Base-by-base conservation (phyloP, 1,284 basidiomycete genomes). In the Naganishia liquefaciens region DNA sequence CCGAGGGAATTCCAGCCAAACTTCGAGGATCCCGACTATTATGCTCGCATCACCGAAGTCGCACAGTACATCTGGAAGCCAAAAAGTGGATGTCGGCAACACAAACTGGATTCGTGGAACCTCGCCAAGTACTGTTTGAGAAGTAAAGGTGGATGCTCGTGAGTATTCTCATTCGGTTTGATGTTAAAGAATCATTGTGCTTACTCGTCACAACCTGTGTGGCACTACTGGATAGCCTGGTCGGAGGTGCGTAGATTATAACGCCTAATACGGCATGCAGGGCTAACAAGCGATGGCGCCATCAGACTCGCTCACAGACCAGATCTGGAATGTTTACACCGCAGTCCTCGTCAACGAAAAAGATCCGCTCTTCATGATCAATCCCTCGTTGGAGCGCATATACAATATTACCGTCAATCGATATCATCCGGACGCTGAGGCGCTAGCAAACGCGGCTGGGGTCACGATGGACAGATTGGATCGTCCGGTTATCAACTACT, bases 61-160 rank as follows among this genome's bases (percentile, higher is more conserved):
- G 51, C 62, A 15, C 51, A 63, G 30, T 63, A 63, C 23, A 43
- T 47, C 13, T 63, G 52, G 52, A 61, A 53, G 25, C 54, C 63
- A 17, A 27, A 43, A 7, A 43, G 44, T 17, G 50, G 43, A 23
- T 65, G 63, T 33, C 33, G 30, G 40, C 52, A 50, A 37, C 51
- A 52, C 19, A 42, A 47, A 21, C 44, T 52, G 11, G 57, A 62
- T 49, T 33, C 39, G 21, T 54, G 50, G 58, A 53, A 40, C 17
- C 49, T 61, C 23, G 43, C 51, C 11, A 61, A 51, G 51, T 53
- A 58, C 13, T 61, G 43, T 9, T 44, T 65, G 58, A 53, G 64
- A 21, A 54, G 49, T 30, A 54, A 44, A 25, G 57, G 39, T 5
- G 64, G 64, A 7, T 54, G 60, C 25, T 54, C 57, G 64, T 65